Percentiles rank a stretch among this genome's conserved stretches.
These are phyloP conservation scores for Magnusiomyces tetraspermus DNA, from an alignment of 1,139 yeast species.

Conservation along the genomic window DNA sequence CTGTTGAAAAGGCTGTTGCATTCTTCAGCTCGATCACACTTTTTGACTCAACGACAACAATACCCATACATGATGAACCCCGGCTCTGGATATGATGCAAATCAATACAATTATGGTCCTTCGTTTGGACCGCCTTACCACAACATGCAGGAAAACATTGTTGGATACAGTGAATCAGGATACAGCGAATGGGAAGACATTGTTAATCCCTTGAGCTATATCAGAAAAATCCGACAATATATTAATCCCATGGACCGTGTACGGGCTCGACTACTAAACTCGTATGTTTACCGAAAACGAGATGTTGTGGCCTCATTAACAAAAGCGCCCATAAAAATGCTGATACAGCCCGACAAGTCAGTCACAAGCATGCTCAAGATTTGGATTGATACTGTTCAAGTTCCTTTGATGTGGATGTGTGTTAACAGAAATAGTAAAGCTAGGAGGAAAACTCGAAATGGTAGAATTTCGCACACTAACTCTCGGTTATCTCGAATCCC, in stretches of 20 bases:
- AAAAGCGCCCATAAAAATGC: neutral
- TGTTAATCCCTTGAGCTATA: neutral
- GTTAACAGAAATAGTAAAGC: neutral
- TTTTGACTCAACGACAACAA: neutral
- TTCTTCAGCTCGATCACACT: neutral
- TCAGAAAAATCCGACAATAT: neutral
- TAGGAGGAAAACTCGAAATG: neutral
- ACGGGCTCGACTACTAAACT: neutral
- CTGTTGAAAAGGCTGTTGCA: neutral
- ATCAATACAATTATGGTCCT: neutral
- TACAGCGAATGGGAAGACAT: neutral
- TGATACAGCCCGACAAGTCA: neutral
- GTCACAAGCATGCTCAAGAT: neutral
- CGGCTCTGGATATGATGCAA: neutral
- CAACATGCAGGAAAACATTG: too few relatives aligned
- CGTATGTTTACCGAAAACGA: neutral
- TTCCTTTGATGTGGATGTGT: neutral
- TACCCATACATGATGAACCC: neutral
- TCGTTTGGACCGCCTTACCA: neutral
- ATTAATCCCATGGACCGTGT: neutral
- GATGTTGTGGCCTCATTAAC: neutral
- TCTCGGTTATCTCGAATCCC: neutral
- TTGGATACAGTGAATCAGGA: neutral
- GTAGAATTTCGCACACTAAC: neutral
- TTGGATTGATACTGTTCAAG: neutral